Percentiles rank a stretch among this genome's conserved stretches.
These are phyloP conservation scores for Saxispiralis lemnorum DNA, from an alignment of 495 filamentous ascomycete species.

Conservation along the genomic window DNA sequence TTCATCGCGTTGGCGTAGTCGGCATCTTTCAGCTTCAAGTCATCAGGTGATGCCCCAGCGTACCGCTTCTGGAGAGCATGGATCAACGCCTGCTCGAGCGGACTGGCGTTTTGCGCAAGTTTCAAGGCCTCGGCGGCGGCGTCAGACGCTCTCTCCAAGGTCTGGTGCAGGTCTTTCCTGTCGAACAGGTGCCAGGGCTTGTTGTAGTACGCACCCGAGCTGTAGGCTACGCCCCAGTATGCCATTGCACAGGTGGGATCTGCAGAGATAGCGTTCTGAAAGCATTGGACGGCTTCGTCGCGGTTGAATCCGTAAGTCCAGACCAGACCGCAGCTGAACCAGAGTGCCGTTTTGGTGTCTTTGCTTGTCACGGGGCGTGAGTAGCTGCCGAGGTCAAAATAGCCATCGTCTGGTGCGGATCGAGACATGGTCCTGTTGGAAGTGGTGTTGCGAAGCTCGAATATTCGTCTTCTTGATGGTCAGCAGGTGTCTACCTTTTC, in stretches of 20 bases:
- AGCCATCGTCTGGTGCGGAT: conserved; percentile 12
- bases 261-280: conserved; percentile 35
- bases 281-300: conserved; percentile 41
- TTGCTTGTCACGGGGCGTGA: conserved; percentile 30
- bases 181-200: conserved; percentile 56
- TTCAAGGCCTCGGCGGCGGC: conserved; percentile 28
- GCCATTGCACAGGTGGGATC: conserved; percentile 43
- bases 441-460: no score
- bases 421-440: not conserved
- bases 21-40: conserved; percentile 36
- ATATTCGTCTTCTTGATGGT: no score
- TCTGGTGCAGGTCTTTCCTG: conserved; percentile 32
- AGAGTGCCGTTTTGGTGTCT: conserved; percentile 32
- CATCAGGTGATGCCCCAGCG: conserved; percentile 26
- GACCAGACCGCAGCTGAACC: conserved; percentile 44
- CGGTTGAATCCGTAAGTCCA: conserved; percentile 54
- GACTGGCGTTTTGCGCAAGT: not conserved
- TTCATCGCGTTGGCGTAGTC: conserved; percentile 45
- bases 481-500: no score
- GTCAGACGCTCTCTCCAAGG: conserved; percentile 28
- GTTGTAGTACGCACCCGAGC: conserved; percentile 55
- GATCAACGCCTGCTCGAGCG: conserved; percentile 40
- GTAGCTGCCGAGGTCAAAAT: conserved; percentile 42
- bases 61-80: conserved; percentile 39
- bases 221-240: conserved; percentile 50